Percentiles rank a stretch among this genome's conserved stretches.
These are phyloP conservation scores for Fragilaria crotonensis DNA, from an alignment of 108 stramenopile species.

Conservation along the genomic window DNA sequence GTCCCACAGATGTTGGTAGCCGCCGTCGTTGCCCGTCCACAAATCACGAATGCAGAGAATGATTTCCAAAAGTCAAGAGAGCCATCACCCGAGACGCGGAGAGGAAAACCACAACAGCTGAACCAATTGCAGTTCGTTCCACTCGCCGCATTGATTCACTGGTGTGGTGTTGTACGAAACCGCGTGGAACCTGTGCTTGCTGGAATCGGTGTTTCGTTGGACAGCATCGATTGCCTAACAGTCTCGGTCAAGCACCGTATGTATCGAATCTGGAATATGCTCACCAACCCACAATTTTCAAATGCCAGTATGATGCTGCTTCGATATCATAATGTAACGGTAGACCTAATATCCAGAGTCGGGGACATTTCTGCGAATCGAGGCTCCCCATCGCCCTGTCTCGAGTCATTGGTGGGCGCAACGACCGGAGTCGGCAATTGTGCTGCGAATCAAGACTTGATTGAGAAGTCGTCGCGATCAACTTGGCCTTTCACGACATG, in stretches of 20 bases:
- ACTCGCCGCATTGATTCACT: constrained; percentile 54
- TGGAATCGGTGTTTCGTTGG: constrained; percentile 24
- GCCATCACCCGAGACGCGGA: constrained; percentile 18
- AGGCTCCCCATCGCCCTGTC: constrained; percentile 42
- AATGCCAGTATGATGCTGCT: no score
- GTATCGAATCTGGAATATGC: constrained; percentile 21
- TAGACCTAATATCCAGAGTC: no score
- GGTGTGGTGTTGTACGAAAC: constrained; percentile 32
- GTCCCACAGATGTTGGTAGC: constrained; percentile 55
- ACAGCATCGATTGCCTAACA: constrained; percentile 21
- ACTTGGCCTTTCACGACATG: constrained; percentile 58
- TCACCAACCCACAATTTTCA: constrained; percentile 55
- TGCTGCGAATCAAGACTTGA: no score
- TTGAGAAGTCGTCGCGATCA: constrained; percentile 60
- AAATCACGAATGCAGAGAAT: constrained; percentile 48
- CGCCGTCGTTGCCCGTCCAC: constrained; percentile 73
- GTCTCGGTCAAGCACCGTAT: constrained; percentile 19
- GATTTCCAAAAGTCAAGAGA: constrained; percentile 28
- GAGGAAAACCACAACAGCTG: constrained; percentile 14
- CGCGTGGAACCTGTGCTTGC: constrained; percentile 51
- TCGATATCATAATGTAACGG: no score
- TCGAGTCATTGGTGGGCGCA: constrained; percentile 1
- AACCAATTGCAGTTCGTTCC: constrained; percentile 38
- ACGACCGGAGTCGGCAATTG: no score
- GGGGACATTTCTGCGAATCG: no score